These are phyloP conservation scores for Rosa multiflora DNA, from an alignment of 306 rosid species.

Conservation along the genomic window DNA sequence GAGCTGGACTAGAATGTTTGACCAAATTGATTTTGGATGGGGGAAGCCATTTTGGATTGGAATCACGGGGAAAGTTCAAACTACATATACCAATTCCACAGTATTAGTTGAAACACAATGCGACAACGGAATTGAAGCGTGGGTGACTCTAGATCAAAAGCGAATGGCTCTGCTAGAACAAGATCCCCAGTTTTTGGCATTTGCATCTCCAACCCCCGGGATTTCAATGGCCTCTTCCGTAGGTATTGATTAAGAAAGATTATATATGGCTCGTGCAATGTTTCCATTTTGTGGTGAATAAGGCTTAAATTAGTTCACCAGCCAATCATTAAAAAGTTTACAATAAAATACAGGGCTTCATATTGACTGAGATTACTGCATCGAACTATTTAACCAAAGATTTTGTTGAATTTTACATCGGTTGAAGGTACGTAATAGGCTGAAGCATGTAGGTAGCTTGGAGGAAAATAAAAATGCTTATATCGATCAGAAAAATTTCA, in stretches of 20 bases:
- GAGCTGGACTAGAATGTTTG: neutral
- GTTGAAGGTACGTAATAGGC: no score
- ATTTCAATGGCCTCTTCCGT: neutral
- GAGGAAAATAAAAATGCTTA: no score
- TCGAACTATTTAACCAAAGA: no score
- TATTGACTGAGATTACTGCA: no score
- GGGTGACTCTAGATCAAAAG: constrained; percentile 40
- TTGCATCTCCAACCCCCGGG: constrained; percentile 17
- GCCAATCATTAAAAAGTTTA: no score
- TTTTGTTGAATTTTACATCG: no score
- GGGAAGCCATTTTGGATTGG: constrained; percentile 55
- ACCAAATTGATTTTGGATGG: constrained; percentile 24
- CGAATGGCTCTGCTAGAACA: constrained; percentile 33
- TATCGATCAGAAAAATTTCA: no score
- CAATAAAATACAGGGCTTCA: no score
- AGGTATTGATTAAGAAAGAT: neutral
- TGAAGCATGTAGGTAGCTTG: no score
- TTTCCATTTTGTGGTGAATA: neutral
- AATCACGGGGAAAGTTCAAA: constrained; percentile 39
- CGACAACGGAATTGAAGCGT: constrained; percentile 47
- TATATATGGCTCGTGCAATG: neutral
- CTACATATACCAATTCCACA: constrained; percentile 33
- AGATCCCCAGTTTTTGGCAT: constrained; percentile 38
- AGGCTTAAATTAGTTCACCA: neutral
- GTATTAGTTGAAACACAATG: constrained; percentile 35